A percentile compares a stretch with the other conserved stretches of the same genome.
Evolutionary conservation across 257 asterid species (phyloP).

Genomic region (Scutellaria galericulata): DNA sequence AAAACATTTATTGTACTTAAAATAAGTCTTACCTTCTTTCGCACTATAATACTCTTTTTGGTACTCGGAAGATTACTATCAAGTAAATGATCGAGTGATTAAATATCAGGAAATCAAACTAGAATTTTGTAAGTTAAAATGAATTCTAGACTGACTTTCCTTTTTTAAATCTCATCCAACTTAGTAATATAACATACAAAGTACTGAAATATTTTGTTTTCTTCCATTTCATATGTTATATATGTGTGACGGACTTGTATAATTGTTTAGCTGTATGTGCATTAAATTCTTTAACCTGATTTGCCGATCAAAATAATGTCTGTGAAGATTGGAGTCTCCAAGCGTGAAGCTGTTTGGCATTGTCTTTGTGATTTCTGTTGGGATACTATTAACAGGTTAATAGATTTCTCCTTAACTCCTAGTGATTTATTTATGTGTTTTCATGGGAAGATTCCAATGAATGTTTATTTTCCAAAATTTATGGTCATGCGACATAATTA

Average conservation of each 20-base stretch:
- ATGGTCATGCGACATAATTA: not conserved
- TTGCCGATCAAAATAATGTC: constrained; percentile 35
- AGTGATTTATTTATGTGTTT: not conserved
- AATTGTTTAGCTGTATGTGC: not conserved
- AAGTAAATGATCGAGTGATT: not conserved
- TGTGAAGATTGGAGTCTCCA: constrained; percentile 88
- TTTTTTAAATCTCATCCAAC: not conserved
- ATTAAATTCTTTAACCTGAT: constrained; percentile 17
- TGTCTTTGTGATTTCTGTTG: constrained; percentile 73
- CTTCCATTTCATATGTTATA: not conserved
- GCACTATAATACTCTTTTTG: not conserved
- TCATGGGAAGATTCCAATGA: not conserved
- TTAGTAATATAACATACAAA: too few species aligned
- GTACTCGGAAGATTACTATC: not conserved
- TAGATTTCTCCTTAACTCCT: constrained; percentile 15
- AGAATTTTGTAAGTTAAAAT: not conserved
- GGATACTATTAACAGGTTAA: constrained; percentile 86
- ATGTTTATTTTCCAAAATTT: not conserved
- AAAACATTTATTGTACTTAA: constrained; percentile 6
- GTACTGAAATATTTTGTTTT: not conserved
- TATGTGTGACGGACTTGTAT: not conserved
- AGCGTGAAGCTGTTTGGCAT: constrained; percentile 85
- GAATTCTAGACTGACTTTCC: constrained; percentile 15
- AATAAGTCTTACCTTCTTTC: not conserved
- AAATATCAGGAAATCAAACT: not conserved